Evolutionary conservation across 2,329 filamentous ascomycete genomes (phyloP).

Genomic region (Thielaviopsis cerberus): DNA sequence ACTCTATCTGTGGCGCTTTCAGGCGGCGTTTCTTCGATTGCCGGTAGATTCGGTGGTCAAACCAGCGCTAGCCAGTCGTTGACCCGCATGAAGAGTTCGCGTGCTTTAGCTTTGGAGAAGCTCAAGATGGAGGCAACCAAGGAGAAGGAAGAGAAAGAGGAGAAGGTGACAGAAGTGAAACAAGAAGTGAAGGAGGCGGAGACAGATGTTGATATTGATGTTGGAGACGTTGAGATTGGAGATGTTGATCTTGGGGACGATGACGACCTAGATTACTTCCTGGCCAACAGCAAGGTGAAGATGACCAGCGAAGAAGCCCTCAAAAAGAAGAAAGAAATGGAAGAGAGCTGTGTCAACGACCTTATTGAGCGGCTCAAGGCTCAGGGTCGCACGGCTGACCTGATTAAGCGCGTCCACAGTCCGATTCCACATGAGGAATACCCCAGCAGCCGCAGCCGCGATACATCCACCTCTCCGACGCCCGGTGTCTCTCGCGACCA

Average conservation of each 20-base stretch:
- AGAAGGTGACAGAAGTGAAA: neutral
- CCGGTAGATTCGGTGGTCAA: constrained; percentile 19
- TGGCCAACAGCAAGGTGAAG: constrained; percentile 12
- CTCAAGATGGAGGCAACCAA: neutral
- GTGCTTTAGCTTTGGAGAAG: constrained; percentile 1
- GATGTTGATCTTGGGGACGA: neutral
- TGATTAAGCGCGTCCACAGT: constrained; percentile 7
- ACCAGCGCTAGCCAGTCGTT: neutral
- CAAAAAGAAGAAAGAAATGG: constrained; percentile 12
- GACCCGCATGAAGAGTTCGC: neutral
- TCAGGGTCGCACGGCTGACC: constrained; percentile 1
- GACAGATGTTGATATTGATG: neutral
- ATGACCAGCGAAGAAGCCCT: constrained; percentile 12
- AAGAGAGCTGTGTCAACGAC: constrained; percentile 8
- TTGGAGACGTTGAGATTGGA: neutral
- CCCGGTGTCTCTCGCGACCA: neutral
- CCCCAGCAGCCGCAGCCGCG: constrained; percentile 1
- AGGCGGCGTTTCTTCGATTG: constrained; percentile 20
- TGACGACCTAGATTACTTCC: neutral
- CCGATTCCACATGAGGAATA: constrained; percentile 2
- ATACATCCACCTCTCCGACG: constrained; percentile 4
- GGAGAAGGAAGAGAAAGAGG: neutral
- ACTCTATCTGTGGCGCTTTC: constrained; percentile 15
- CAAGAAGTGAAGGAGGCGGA: neutral
- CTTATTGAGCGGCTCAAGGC: constrained; percentile 8